Conservation (phyloP, 805 yeast genomes). For the Jamesozyma rosinii region DNA sequence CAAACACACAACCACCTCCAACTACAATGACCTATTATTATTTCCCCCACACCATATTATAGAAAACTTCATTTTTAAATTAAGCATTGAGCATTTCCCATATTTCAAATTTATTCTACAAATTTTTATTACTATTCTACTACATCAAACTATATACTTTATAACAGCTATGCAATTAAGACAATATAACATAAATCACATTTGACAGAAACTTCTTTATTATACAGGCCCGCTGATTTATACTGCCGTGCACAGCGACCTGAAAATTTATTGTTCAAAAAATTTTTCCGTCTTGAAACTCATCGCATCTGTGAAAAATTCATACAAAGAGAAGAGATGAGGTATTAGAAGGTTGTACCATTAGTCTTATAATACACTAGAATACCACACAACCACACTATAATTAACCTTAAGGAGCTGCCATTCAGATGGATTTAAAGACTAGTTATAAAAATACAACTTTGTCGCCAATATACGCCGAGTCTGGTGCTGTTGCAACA, state of each 20-base stretch:
- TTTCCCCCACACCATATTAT: not conserved
- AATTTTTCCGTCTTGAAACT: conserved; percentile 1
- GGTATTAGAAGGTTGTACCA: not conserved
- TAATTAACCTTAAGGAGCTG: no score
- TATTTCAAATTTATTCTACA: not conserved
- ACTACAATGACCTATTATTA: no score
- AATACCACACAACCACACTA: no score
- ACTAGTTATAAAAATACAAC: conserved; percentile 30
- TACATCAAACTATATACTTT: no score
- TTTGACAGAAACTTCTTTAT: no score
- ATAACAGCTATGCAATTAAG: no score
- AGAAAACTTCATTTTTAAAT: not conserved
- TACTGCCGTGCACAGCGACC: not conserved
- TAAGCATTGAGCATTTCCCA: not conserved
- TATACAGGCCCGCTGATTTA: no score
- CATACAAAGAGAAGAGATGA: not conserved
- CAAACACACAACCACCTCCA: no score
- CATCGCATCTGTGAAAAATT: conserved; percentile 6
- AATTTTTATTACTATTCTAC: not conserved
- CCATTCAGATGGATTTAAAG: conserved; percentile 27
- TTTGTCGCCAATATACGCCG: conserved; percentile 69
- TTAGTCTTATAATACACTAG: no score
- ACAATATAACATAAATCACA: no score
- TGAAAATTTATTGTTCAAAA: not conserved
- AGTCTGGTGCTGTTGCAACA: conserved; percentile 74